Evolutionary conservation across 495 filamentous ascomycete genomes (phyloP).

Genomic region (Achaetomiella virescens): DNA sequence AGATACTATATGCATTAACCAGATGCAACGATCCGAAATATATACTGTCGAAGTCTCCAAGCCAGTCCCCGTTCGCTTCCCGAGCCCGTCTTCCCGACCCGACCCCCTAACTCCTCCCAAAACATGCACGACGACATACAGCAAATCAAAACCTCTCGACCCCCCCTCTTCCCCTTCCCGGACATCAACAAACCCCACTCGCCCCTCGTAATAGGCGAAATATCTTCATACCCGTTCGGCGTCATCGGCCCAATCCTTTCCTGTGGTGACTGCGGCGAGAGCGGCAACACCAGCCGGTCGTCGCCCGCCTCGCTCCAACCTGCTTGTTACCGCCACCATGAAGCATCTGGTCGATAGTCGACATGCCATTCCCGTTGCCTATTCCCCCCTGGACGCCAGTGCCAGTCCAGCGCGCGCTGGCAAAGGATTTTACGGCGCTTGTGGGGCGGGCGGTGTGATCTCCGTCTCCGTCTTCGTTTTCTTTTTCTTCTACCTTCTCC

Average conservation of each 20-base stretch:
- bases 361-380: constrained; percentile 3
- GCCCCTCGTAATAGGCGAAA: constrained; percentile 47
- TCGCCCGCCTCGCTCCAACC: no score
- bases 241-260: constrained; percentile 37
- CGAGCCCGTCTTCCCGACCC: no score
- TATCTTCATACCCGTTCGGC: constrained; percentile 50
- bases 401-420: constrained; percentile 1
- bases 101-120: no score
- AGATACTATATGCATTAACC: background rate
- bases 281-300: no score
- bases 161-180: constrained; percentile 24
- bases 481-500: constrained; percentile 1
- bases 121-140: background rate
- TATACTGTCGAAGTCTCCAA: background rate
- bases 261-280: background rate
- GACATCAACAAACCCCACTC: constrained; percentile 51
- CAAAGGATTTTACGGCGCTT: constrained; percentile 14
- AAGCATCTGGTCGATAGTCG: constrained; percentile 36
- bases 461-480: constrained; percentile 28
- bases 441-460: constrained; percentile 35
- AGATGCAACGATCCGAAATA: no score
- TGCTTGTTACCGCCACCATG: constrained; percentile 1
- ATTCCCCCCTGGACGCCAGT: background rate
- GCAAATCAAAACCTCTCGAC: constrained; percentile 29
- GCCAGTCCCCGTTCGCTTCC: no score